phyloP scores from a whole-genome alignment of 208 protist genomes.

The Trypanosoma cruzi region DNA sequence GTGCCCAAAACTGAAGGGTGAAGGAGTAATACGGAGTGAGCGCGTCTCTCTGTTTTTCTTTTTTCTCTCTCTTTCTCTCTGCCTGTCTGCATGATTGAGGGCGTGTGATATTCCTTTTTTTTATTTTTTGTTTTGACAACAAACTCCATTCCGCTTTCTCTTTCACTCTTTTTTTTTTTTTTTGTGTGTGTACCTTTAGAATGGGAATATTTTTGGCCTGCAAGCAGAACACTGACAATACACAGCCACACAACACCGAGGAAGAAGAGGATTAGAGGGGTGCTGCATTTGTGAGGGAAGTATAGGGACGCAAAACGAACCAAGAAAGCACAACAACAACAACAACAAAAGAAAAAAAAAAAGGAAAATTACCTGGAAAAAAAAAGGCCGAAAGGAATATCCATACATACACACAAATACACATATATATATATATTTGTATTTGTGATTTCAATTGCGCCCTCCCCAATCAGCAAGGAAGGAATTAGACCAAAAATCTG shows the following conservation, averaged over 20 bases:
- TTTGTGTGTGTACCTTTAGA: neutral
- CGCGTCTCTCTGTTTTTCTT: conserved; percentile 6
- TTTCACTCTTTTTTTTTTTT: no score
- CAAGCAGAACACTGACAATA: neutral
- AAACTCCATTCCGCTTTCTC: no score
- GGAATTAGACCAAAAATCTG: conserved; percentile 3
- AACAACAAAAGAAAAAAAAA: neutral
- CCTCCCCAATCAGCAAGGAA: neutral
- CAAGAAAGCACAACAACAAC: neutral
- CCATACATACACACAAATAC: no score
- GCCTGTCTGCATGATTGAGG: no score
- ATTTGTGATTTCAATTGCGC: neutral
- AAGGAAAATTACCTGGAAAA: no score
- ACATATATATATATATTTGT: no score
- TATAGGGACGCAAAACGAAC: neutral
- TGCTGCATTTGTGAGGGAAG: neutral
- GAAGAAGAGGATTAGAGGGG: conserved; percentile 6
- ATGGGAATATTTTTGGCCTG: neutral
- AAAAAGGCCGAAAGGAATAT: neutral
- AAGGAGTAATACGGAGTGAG: no score
- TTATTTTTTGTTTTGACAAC: no score
- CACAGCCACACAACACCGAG: neutral
- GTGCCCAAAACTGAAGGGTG: no score
- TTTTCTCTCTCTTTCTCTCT: neutral
- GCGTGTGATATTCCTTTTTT: no score